These are phyloP conservation scores for Barnettozyma pratensis DNA, from an alignment of 805 yeast species.

Conservation along the genomic window DNA sequence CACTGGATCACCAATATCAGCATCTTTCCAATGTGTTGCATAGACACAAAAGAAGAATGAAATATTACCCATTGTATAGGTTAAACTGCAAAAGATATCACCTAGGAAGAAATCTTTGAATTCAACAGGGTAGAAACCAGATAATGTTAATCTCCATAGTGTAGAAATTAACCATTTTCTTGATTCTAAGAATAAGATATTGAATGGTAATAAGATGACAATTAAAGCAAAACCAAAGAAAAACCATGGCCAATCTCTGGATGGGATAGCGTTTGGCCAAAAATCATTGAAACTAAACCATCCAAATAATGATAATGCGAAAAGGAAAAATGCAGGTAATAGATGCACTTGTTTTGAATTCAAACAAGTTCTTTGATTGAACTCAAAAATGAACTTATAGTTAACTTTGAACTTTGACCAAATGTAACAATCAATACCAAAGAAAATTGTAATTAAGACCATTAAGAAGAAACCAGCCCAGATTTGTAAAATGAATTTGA, in stretches of 20 bases:
- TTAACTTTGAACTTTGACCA: constrained; percentile 78
- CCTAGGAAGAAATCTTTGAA: constrained; percentile 92
- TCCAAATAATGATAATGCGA: constrained; percentile 52
- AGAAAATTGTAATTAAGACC: constrained; percentile 52
- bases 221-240: constrained; percentile 50
- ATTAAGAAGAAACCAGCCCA: constrained; percentile 89
- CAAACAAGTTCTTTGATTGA: constrained; percentile 61
- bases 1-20: constrained; percentile 33
- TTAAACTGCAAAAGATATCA: constrained; percentile 82
- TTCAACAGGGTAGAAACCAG: constrained; percentile 93
- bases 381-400: constrained; percentile 89
- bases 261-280: constrained; percentile 56
- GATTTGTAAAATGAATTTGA: constrained; percentile 63
- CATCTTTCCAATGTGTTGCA: constrained; percentile 61
- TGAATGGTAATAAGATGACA: constrained; percentile 57
- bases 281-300: constrained; percentile 75
- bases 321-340: constrained; percentile 55
- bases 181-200: constrained; percentile 50
- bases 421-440: constrained; percentile 62
- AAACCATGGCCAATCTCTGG: constrained; percentile 76
- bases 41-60: constrained; percentile 85
- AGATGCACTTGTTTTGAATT: constrained; percentile 63
- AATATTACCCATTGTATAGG: constrained; percentile 81
- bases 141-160: constrained; percentile 62
- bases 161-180: constrained; percentile 76